phyloP scores from a whole-genome alignment of 805 yeast genomes.

The Tetrapisispora phaffii region DNA sequence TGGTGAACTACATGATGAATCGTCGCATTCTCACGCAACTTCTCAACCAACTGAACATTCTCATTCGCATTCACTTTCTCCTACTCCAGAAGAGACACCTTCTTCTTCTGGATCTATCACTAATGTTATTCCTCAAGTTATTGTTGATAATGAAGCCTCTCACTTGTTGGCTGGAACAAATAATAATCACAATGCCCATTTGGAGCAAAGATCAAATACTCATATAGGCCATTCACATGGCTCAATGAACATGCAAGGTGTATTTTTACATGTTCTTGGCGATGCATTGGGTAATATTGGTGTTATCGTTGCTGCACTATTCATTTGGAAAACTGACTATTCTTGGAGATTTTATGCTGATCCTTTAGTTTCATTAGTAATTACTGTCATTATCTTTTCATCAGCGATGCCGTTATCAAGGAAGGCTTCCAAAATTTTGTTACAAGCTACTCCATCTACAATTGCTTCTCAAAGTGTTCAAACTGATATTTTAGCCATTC shows the following conservation, averaged over 20 bases:
- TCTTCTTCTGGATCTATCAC: conserved; percentile 10
- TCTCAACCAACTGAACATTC: conserved; percentile 25
- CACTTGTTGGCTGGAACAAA: conserved; percentile 22
- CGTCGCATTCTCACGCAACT: neutral
- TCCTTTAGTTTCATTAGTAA: conserved; percentile 75
- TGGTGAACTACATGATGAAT: conserved; percentile 6
- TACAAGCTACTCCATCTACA: conserved; percentile 88
- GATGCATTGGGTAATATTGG: conserved; percentile 95
- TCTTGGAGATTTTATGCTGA: conserved; percentile 82
- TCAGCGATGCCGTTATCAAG: conserved; percentile 86
- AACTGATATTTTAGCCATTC: conserved; percentile 53
- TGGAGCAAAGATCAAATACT: neutral
- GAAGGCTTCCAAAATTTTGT: conserved; percentile 72
- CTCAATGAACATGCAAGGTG: conserved; percentile 96
- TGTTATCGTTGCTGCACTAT: conserved; percentile 78
- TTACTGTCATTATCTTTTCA: conserved; percentile 80
- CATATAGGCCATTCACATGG: conserved; percentile 19
- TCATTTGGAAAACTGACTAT: conserved; percentile 89
- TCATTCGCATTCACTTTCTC: conserved; percentile 4
- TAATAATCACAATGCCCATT: conserved; percentile 1
- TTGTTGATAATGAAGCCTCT: conserved; percentile 30
- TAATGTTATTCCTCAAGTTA: conserved; percentile 21
- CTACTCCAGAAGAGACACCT: neutral
- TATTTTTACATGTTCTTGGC: conserved; percentile 87
- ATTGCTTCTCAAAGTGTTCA: conserved; percentile 68